Evolutionary conservation across 306 rosid genomes (phyloP).

Genomic region (Cyamopsis tetragonoloba): DNA sequence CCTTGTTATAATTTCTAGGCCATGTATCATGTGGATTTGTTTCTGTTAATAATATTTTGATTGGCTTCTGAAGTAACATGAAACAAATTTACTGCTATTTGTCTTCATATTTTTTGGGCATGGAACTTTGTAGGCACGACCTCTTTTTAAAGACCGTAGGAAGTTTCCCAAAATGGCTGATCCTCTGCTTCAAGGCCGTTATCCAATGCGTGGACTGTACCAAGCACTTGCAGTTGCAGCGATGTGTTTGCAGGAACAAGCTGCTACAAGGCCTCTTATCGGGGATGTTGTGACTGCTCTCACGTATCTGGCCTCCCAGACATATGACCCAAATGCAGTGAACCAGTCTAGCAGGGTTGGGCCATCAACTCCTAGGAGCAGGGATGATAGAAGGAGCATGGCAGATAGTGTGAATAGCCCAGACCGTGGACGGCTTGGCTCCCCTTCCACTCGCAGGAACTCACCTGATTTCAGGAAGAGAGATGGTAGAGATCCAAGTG

Average conservation of each 20-base stretch:
- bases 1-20: not conserved
- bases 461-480: constrained; percentile 77
- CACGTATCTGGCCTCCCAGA: constrained; percentile 87
- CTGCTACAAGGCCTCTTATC: constrained; percentile 89
- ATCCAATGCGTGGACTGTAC: constrained; percentile 90
- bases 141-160: constrained; percentile 85
- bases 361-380: constrained; percentile 74
- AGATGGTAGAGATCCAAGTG: constrained; percentile 56
- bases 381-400: constrained; percentile 66
- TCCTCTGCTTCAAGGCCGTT: constrained; percentile 83
- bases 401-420: constrained; percentile 83
- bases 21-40: not conserved
- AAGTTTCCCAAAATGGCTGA: constrained; percentile 97
- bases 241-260: constrained; percentile 96
- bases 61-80: constrained; percentile 5
- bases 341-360: constrained; percentile 60
- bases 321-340: constrained; percentile 68
- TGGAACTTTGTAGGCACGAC: constrained; percentile 66
- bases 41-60: not conserved
- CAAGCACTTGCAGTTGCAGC: constrained; percentile 99
- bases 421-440: constrained; percentile 57
- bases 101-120: constrained; percentile 12
- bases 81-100: constrained; percentile 4
- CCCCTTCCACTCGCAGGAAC: constrained; percentile 69
- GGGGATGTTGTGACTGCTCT: constrained; percentile 98